Conservation (phyloP, 78 protist genomes). For the Dictyostelium firmibasis region DNA sequence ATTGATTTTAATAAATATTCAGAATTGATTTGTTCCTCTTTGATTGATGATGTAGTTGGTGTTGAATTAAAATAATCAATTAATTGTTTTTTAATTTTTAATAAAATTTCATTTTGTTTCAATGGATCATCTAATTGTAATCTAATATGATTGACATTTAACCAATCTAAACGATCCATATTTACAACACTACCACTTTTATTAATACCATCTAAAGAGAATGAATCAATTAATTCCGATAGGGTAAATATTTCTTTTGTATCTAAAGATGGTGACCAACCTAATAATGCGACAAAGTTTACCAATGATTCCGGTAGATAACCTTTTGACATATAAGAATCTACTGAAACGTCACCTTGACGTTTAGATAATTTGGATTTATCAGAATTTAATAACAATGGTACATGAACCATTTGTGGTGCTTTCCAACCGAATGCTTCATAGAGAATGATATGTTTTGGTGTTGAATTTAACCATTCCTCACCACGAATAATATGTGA, state of each 20-base stretch:
- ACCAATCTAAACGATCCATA: constrained; percentile 74
- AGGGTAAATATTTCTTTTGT: constrained; percentile 46
- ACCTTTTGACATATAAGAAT: constrained; percentile 69
- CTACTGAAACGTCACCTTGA: constrained; percentile 85
- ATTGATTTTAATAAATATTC: constrained; percentile 52
- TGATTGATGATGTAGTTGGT: background rate
- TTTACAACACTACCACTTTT: constrained; percentile 73
- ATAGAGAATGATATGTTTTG: constrained; percentile 90
- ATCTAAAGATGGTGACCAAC: constrained; percentile 67
- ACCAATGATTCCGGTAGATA: constrained; percentile 80
- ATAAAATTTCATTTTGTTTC: background rate
- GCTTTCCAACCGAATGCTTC: constrained; percentile 80
- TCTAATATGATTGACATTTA: constrained; percentile 79
- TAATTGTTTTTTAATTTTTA: background rate
- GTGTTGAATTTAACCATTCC: constrained; percentile 90
- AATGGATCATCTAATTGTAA: background rate
- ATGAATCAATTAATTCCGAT: constrained; percentile 49
- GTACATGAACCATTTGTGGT: constrained; percentile 90
- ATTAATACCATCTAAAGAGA: constrained; percentile 46
- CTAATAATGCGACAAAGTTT: constrained; percentile 85
- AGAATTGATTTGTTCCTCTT: background rate
- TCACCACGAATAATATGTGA: constrained; percentile 92
- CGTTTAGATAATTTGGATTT: constrained; percentile 90
- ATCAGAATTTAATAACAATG: constrained; percentile 85
- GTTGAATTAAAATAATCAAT: background rate